These are phyloP conservation scores for Chalaropsis thielavioides DNA, from an alignment of 2,329 filamentous ascomycete species.

Conservation along the genomic window DNA sequence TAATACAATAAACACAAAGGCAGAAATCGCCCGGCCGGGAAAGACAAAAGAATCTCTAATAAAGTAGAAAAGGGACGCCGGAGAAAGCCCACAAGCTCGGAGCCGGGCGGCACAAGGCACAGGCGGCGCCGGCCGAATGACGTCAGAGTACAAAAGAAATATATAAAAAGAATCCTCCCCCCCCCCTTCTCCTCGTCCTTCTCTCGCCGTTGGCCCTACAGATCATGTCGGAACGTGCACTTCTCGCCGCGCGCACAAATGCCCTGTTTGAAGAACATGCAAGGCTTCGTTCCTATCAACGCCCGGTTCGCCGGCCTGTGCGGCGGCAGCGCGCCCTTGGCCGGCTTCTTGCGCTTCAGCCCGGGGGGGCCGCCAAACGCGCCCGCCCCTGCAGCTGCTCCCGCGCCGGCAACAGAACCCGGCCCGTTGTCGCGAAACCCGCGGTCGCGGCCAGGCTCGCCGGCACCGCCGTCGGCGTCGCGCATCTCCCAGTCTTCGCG, in stretches of 20 bases:
- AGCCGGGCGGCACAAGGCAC: neutral
- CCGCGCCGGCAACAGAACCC: neutral
- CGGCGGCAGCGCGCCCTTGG: slow-evolving; percentile 28
- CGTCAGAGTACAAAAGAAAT: neutral
- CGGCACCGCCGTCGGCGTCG: slow-evolving; percentile 6
- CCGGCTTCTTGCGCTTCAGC: slow-evolving; percentile 29
- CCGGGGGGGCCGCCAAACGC: slow-evolving; percentile 17
- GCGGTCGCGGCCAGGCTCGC: slow-evolving; percentile 18
- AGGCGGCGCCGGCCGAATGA: neutral
- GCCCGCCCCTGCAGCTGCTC: slow-evolving; percentile 23
- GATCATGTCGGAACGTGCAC: slow-evolving; percentile 59
- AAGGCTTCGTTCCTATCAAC: slow-evolving; percentile 51
- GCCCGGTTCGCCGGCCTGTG: slow-evolving; percentile 38
- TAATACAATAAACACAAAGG: neutral
- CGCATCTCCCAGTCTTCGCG: slow-evolving; percentile 18
- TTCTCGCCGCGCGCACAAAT: slow-evolving; percentile 59
- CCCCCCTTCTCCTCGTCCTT: neutral
- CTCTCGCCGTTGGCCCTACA: neutral
- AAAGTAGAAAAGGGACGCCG: neutral
- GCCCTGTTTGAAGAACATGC: slow-evolving; percentile 55
- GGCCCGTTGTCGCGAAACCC: slow-evolving; percentile 23
- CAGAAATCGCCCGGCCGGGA: neutral
- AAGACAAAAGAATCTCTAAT: neutral
- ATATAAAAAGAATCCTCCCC: neutral
- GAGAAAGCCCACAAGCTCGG: neutral